phyloP scores from a whole-genome alignment of 2,329 filamentous ascomycete species.

The Mycocentrospora acerina region DNA sequence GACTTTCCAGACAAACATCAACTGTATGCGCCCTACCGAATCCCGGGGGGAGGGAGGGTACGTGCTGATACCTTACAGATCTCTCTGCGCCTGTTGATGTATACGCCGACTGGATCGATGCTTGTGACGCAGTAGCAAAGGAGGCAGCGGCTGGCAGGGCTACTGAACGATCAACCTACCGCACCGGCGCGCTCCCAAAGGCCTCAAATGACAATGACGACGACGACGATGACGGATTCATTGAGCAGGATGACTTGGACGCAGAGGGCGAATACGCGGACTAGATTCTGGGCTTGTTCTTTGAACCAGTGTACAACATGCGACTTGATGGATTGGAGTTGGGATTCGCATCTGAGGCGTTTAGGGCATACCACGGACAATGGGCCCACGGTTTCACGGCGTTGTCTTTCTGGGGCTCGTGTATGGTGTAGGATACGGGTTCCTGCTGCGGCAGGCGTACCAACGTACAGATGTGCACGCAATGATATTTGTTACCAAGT shows the following conservation, averaged over 20 bases:
- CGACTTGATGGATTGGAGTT: conserved; percentile 7
- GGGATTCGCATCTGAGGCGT: conserved; percentile 26
- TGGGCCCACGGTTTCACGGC: conserved; percentile 11
- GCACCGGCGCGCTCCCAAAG: conserved; percentile 26
- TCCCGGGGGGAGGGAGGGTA: conserved; percentile 1
- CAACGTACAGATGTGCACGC: background rate
- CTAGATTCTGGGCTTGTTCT: conserved; percentile 6
- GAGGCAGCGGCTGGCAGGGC: conserved; percentile 51
- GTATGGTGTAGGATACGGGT: no score
- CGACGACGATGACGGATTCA: conserved; percentile 34
- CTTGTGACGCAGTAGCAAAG: conserved; percentile 74
- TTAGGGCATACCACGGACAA: conserved; percentile 24
- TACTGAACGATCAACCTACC: conserved; percentile 25
- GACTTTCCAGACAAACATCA: conserved; percentile 88
- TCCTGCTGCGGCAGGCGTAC: background rate
- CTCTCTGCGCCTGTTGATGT: conserved; percentile 91
- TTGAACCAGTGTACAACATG: conserved; percentile 15
- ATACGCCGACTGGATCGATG: conserved; percentile 98
- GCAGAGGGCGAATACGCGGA: conserved; percentile 41
- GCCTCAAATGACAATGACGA: conserved; percentile 27
- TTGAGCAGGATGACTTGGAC: conserved; percentile 42
- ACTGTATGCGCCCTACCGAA: conserved; percentile 63
- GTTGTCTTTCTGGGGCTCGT: conserved; percentile 4
- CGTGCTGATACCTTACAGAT: conserved; percentile 55
- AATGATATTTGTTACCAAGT: background rate